Conservation (phyloP, 352 stramenopile genomes). For the Pythium vanterpoolii region DNA sequence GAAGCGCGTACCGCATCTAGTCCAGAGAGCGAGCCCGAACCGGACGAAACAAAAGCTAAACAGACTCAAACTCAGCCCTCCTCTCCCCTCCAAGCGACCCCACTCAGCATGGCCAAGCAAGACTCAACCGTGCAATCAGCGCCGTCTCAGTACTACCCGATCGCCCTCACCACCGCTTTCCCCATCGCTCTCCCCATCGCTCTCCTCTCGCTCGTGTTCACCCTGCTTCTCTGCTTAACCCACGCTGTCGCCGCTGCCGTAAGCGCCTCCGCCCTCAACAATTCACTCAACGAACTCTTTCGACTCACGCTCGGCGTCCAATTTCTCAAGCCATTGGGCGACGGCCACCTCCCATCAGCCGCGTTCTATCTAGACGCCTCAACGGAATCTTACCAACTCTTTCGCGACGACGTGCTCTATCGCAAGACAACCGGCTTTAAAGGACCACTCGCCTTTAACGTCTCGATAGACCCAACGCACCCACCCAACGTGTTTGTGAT, state of each 20-base stretch:
- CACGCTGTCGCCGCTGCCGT: not conserved
- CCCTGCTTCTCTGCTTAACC: slow-evolving; percentile 4
- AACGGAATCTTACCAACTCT: slow-evolving; percentile 45
- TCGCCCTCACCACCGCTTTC: no score
- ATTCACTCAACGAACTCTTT: slow-evolving; percentile 23
- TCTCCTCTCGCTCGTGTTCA: not conserved
- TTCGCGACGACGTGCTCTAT: slow-evolving; percentile 35
- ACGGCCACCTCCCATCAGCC: not conserved
- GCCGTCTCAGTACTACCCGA: no score
- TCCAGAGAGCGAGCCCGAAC: not conserved
- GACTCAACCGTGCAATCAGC: no score
- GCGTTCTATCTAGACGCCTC: slow-evolving; percentile 28
- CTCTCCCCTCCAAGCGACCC: no score
- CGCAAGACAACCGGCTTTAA: slow-evolving; percentile 36
- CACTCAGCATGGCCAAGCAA: no score
- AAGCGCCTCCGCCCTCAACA: slow-evolving; percentile 11
- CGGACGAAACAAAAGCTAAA: no score
- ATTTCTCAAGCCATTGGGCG: slow-evolving; percentile 4
- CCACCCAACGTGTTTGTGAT: slow-evolving; percentile 53
- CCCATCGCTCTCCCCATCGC: no score
- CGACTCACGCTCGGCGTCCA: slow-evolving; percentile 1
- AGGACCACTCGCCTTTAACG: slow-evolving; percentile 40
- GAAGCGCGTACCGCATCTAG: not conserved
- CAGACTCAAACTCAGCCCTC: no score
- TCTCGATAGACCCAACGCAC: slow-evolving; percentile 27